Conservation (phyloP, 495 filamentous ascomycete species). For the Podospora comata region DNA sequence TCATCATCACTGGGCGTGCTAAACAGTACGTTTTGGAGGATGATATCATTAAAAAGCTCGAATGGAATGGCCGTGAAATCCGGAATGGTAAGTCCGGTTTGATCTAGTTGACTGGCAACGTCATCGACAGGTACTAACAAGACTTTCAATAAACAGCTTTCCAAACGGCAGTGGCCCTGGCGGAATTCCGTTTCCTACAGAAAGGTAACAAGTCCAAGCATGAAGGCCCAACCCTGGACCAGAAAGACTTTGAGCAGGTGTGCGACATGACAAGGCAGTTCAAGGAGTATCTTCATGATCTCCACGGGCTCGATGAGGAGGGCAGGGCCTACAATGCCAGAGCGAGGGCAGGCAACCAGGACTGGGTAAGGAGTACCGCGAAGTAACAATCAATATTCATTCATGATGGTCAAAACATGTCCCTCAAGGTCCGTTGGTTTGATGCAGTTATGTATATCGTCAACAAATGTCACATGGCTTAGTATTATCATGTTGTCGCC, state of each 20-base stretch:
- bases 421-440: no score
- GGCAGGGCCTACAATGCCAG: neutral
- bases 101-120: neutral
- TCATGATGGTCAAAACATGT: no score
- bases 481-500: no score
- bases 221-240: conserved; percentile 8
- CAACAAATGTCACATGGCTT: no score
- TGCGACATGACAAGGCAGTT: conserved; percentile 22
- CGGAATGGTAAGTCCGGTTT: conserved; percentile 28
- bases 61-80: conserved; percentile 48
- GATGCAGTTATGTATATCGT: no score
- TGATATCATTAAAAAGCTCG: conserved; percentile 4
- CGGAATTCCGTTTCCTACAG: conserved; percentile 20
- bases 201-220: conserved; percentile 14
- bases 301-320: conserved; percentile 10
- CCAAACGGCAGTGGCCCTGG: conserved; percentile 40
- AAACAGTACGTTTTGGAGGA: conserved; percentile 15
- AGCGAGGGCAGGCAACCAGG: neutral
- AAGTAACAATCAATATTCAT: no score
- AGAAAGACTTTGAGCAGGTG: conserved; percentile 21
- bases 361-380: neutral
- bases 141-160: conserved; percentile 26
- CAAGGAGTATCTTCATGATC: conserved; percentile 26
- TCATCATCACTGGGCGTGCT: conserved; percentile 12
- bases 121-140: neutral